phyloP scores from a whole-genome alignment of 495 filamentous ascomycete genomes.

The Tricharina praecox region DNA sequence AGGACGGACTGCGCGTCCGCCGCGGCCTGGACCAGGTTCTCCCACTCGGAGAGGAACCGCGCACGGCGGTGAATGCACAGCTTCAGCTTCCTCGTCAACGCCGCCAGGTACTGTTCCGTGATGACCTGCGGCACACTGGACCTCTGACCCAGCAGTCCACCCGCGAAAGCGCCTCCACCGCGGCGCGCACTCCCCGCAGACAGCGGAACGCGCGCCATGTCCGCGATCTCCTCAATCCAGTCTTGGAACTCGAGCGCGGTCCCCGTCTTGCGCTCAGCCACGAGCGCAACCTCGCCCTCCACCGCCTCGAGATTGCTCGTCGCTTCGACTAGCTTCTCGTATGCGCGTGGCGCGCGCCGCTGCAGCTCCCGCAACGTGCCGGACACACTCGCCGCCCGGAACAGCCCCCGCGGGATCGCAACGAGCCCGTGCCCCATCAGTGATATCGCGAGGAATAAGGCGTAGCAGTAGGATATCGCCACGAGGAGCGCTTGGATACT shows the following conservation, averaged over 20 bases:
- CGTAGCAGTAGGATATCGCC: constrained; percentile 89
- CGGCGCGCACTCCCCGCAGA: constrained; percentile 32
- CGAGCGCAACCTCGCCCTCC: constrained; percentile 58
- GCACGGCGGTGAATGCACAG: constrained; percentile 67
- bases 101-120: constrained; percentile 82
- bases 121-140: constrained; percentile 54
- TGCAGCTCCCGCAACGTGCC: constrained; percentile 57
- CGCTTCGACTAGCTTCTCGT: constrained; percentile 79
- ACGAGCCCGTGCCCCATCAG: constrained; percentile 95
- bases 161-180: neutral
- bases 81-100: constrained; percentile 62
- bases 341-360: constrained; percentile 56
- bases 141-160: constrained; percentile 22
- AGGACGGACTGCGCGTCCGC: constrained; percentile 62
- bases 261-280: constrained; percentile 65
- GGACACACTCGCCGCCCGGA: constrained; percentile 57
- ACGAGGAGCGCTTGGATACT: constrained; percentile 67
- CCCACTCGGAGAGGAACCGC: constrained; percentile 75
- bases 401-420: constrained; percentile 65
- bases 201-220: constrained; percentile 52
- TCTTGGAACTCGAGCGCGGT: constrained; percentile 69
- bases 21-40: constrained; percentile 53
- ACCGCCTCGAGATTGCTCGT: constrained; percentile 62
- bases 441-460: constrained; percentile 76
- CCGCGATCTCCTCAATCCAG: constrained; percentile 83